phyloP scores from a whole-genome alignment of 192 early-diverging fungal genomes.

The Oehlia diaphana region DNA sequence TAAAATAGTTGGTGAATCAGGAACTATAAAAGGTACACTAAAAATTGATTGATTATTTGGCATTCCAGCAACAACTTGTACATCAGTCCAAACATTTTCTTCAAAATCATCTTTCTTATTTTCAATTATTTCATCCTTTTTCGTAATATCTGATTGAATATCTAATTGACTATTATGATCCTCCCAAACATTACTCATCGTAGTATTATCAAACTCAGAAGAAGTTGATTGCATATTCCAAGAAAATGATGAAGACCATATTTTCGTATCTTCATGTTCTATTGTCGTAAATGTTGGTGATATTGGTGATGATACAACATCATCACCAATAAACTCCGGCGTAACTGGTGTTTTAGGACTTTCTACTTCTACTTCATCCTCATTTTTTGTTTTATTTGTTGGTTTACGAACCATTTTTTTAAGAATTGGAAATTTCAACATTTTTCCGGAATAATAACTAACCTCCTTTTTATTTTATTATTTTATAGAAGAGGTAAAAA shows the following conservation, averaged over 20 bases:
- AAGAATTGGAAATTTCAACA: not conserved
- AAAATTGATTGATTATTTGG: not conserved
- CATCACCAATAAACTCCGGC: not conserved
- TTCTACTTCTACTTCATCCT: not conserved
- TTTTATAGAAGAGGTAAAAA: no score
- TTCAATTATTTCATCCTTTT: not conserved
- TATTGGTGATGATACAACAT: not conserved
- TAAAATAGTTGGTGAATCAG: not conserved
- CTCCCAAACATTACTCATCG: not conserved
- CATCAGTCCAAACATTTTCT: conserved; percentile 6
- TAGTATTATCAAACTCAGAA: not conserved
- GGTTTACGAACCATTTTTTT: not conserved
- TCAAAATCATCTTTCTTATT: conserved; percentile 11
- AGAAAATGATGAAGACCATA: not conserved
- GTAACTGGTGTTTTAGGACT: not conserved
- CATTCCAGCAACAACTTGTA: not conserved
- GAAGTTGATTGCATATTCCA: not conserved
- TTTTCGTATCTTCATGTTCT: not conserved
- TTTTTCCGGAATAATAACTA: not conserved
- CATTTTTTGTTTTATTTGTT: not conserved
- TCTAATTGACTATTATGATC: not conserved
- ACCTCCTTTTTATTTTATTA: no score
- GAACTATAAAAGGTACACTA: not conserved
- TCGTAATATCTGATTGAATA: not conserved
- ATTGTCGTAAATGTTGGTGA: not conserved